phyloP scores from a whole-genome alignment of 2,329 filamentous ascomycete species.

The Ophiocordyceps sinensis region DNA sequence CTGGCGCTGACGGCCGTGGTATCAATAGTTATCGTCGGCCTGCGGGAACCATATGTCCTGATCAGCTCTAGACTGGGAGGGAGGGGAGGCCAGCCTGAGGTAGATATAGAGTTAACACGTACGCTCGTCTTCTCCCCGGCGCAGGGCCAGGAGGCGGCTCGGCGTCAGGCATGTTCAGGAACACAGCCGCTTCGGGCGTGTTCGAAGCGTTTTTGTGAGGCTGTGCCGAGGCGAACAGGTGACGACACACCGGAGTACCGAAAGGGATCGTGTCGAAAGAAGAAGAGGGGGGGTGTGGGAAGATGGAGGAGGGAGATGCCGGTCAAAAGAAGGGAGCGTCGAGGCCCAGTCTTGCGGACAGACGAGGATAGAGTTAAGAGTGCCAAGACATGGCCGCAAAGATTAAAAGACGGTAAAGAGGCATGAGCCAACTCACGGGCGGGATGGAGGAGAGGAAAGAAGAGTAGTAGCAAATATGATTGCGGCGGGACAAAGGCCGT shows the following conservation, averaged over 20 bases:
- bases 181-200: conserved; percentile 6
- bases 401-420: neutral
- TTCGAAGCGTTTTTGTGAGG: conserved; percentile 2
- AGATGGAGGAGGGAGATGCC: neutral
- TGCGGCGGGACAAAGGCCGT: neutral
- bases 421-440: neutral
- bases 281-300: neutral
- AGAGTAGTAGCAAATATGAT: neutral
- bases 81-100: neutral
- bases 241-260: neutral
- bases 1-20: conserved; percentile 26
- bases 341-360: neutral
- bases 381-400: neutral
- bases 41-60: conserved; percentile 10
- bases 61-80: neutral
- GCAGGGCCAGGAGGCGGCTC: conserved; percentile 7
- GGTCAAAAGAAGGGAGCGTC: neutral
- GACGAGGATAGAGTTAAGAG: neutral
- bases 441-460: neutral
- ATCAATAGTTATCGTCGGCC: conserved; percentile 41
- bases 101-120: conserved; percentile 8
- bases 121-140: conserved; percentile 22
- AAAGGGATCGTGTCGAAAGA: neutral
- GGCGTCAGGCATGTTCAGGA: conserved; percentile 9
- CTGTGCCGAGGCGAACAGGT: neutral